phyloP scores from a whole-genome alignment of 352 stramenopile species.

The Globisporangium middletonii region DNA sequence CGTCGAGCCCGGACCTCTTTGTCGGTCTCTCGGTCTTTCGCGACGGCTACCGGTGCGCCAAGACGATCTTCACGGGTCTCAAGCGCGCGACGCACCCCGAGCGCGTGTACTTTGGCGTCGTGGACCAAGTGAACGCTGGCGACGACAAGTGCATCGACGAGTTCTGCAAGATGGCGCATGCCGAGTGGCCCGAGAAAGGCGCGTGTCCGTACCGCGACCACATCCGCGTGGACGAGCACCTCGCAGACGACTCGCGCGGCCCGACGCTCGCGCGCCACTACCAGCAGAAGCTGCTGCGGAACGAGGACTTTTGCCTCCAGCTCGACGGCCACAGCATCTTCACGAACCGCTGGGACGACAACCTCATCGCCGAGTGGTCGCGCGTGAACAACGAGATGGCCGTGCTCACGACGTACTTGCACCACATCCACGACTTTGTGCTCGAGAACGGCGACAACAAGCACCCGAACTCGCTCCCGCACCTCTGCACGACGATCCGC shows the following conservation, averaged over 20 bases:
- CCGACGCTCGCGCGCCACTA: slow-evolving; percentile 75
- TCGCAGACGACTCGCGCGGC: slow-evolving; percentile 64
- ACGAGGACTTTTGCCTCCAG: slow-evolving; percentile 84
- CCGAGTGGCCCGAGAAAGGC: slow-evolving; percentile 55
- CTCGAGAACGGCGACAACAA: slow-evolving; percentile 76
- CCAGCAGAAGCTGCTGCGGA: slow-evolving; percentile 68
- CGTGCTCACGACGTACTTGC: slow-evolving; percentile 73
- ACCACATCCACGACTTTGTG: slow-evolving; percentile 81
- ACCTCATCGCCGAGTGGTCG: slow-evolving; percentile 68
- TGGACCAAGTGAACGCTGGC: slow-evolving; percentile 74
- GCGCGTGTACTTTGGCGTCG: slow-evolving; percentile 71
- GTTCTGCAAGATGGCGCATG: slow-evolving; percentile 70
- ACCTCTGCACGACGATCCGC: slow-evolving; percentile 71
- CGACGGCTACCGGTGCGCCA: slow-evolving; percentile 72
- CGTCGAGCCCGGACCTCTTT: slow-evolving; percentile 53
- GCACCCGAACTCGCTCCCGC: slow-evolving; percentile 45
- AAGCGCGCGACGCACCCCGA: slow-evolving; percentile 65
- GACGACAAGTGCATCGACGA: slow-evolving; percentile 69
- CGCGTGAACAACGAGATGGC: slow-evolving; percentile 80
- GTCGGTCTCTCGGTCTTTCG: slow-evolving; percentile 79
- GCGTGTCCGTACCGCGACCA: slow-evolving; percentile 65
- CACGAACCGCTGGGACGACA: slow-evolving; percentile 77
- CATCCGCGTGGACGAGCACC: slow-evolving; percentile 62
- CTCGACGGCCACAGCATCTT: slow-evolving; percentile 84
- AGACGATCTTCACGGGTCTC: slow-evolving; percentile 76